phyloP scores from a whole-genome alignment of 257 asterid genomes.

The Salvia rosmarinus region DNA sequence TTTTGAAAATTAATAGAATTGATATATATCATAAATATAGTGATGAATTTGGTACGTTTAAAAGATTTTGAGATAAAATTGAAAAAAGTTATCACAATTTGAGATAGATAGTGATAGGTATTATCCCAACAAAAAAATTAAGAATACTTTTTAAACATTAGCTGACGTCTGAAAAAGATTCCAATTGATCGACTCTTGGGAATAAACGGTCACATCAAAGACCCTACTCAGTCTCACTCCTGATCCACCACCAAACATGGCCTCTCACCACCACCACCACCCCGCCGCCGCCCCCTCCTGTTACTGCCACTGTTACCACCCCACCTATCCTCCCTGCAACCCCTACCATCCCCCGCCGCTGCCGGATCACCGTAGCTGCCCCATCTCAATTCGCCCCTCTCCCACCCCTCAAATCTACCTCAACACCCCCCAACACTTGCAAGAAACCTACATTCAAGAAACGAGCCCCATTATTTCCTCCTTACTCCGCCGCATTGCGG shows the following conservation, averaged over 20 bases:
- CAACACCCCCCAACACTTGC: constrained; percentile 28
- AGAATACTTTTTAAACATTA: too few relatives aligned
- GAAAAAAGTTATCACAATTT: too few relatives aligned
- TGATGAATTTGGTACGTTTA: too few relatives aligned
- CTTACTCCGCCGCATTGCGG: constrained; percentile 73
- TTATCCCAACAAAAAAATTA: too few relatives aligned
- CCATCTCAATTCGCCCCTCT: constrained; percentile 33
- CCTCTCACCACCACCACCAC: constrained; percentile 50
- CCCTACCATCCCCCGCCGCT: constrained; percentile 39
- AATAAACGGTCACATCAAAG: constrained; percentile 12
- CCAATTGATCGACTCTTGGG: not conserved
- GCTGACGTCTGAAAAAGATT: too few relatives aligned
- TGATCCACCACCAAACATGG: constrained; percentile 46
- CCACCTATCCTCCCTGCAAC: constrained; percentile 39
- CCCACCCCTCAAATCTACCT: constrained; percentile 35
- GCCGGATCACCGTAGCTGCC: constrained; percentile 45
- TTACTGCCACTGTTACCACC: constrained; percentile 39
- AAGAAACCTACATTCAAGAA: constrained; percentile 36
- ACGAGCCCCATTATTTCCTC: constrained; percentile 50
- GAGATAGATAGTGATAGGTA: too few relatives aligned
- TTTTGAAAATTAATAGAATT: too few relatives aligned
- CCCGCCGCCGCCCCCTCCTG: constrained; percentile 28
- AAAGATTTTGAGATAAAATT: too few relatives aligned
- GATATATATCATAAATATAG: too few relatives aligned
- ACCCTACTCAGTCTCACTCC: not conserved